Conservation (phyloP, 257 asterid genomes). For the Solanum tacnaense region DNA sequence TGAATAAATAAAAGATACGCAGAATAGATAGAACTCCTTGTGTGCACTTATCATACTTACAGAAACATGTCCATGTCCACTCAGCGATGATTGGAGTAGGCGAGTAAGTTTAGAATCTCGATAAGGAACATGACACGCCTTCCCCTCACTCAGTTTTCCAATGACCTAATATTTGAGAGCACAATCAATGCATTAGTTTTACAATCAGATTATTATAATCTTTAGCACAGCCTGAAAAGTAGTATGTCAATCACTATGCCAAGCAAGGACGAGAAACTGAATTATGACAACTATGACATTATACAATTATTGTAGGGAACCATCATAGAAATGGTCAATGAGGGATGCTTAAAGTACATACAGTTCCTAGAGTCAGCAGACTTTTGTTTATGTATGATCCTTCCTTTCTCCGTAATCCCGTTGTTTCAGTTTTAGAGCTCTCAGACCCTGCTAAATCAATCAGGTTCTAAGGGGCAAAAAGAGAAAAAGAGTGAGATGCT, state of each 20-base stretch:
- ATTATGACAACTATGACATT: neutral
- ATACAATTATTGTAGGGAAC: neutral
- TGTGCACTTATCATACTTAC: conserved; percentile 33
- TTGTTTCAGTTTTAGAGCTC: conserved; percentile 21
- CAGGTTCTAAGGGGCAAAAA: conserved; percentile 51
- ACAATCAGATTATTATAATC: neutral
- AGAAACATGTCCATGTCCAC: conserved; percentile 99
- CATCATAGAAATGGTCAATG: neutral
- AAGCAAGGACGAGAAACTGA: neutral
- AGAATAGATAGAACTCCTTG: neutral
- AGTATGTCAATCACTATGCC: neutral
- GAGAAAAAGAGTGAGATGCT: conserved; percentile 1
- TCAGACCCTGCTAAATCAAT: conserved; percentile 61
- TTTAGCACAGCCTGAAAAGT: neutral
- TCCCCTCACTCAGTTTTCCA: conserved; percentile 98
- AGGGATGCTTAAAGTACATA: conserved; percentile 4
- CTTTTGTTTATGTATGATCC: conserved; percentile 21
- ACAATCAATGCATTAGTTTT: neutral
- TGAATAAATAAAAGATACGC: neutral
- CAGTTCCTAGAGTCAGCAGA: conserved; percentile 21
- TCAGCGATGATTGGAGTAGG: conserved; percentile 83
- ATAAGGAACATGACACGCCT: conserved; percentile 91
- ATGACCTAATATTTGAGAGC: conserved; percentile 51
- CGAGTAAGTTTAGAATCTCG: conserved; percentile 98
- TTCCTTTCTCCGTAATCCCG: conserved; percentile 20